Conservation (phyloP, 352 stramenopile species). For the Phytophthora agathidicida region DNA sequence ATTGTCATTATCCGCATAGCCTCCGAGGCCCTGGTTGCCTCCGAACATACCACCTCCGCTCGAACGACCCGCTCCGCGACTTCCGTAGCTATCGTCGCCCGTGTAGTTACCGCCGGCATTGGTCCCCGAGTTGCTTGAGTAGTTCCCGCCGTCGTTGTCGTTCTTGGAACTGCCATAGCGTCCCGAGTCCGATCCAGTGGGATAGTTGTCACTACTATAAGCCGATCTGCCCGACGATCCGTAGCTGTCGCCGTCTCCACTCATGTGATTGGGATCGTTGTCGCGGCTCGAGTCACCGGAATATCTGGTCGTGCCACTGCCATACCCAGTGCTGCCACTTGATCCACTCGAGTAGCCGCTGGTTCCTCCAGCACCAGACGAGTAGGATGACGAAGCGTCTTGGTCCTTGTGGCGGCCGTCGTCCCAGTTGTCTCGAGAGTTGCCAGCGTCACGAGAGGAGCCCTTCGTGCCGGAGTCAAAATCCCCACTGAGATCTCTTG, state of each 20-base stretch:
- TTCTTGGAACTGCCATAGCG: slow-evolving; percentile 7
- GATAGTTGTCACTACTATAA: neutral
- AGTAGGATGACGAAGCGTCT: slow-evolving; percentile 17
- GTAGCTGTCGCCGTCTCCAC: neutral
- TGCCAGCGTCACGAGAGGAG: slow-evolving; percentile 23
- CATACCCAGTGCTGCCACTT: slow-evolving; percentile 6
- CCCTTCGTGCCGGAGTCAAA: slow-evolving; percentile 23
- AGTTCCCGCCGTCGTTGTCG: slow-evolving; percentile 8
- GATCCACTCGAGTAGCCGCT: slow-evolving; percentile 25
- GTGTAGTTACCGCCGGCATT: slow-evolving; percentile 5
- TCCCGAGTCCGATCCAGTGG: slow-evolving; percentile 1
- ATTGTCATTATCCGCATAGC: slow-evolving; percentile 15
- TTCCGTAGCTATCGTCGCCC: slow-evolving; percentile 2
- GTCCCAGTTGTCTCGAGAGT: slow-evolving; percentile 2
- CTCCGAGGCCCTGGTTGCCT: slow-evolving; percentile 8
- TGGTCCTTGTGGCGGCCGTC: slow-evolving; percentile 12
- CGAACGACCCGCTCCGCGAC: slow-evolving; percentile 10
- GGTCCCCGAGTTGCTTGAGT: slow-evolving; percentile 20
- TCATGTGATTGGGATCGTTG: slow-evolving; percentile 8
- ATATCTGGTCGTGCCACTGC: slow-evolving; percentile 6
- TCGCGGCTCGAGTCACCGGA: neutral
- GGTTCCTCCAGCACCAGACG: slow-evolving; percentile 16
- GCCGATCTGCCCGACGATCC: neutral
- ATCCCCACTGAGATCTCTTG: slow-evolving; percentile 19
- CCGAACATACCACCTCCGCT: slow-evolving; percentile 5